Conservation (phyloP, 2,329 filamentous ascomycete species). For the Scytalidium lignicola region DNA sequence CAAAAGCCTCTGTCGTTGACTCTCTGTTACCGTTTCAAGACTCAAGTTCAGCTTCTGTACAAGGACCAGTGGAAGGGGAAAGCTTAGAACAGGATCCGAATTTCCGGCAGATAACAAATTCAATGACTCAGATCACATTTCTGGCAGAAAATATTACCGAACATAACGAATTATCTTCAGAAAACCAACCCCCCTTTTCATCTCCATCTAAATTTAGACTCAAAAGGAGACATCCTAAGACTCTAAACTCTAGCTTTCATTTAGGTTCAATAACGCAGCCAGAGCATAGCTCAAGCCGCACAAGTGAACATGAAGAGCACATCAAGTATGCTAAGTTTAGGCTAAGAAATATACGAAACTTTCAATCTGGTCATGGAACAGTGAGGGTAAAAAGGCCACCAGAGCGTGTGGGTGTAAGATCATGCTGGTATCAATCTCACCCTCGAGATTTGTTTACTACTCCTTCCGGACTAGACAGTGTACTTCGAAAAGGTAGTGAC, state of each 20-base stretch:
- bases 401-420: constrained; percentile 10
- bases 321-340: constrained; percentile 13
- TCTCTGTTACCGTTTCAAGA: not conserved
- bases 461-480: constrained; percentile 18
- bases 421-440: constrained; percentile 20
- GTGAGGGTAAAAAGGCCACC: constrained; percentile 21
- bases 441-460: constrained; percentile 28
- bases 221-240: constrained; percentile 13
- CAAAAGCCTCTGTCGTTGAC: no score
- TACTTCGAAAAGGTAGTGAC: constrained; percentile 24
- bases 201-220: constrained; percentile 22
- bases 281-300: constrained; percentile 3
- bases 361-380: constrained; percentile 22
- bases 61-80: not conserved
- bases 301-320: constrained; percentile 3
- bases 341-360: constrained; percentile 23
- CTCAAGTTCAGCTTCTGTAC: not conserved
- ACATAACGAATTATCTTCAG: not conserved
- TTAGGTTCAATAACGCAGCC: constrained; percentile 5
- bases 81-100: no score
- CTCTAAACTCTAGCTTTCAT: constrained; percentile 10
- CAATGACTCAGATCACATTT: no score
- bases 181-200: constrained; percentile 2
- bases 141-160: not conserved
- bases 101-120: no score